Evolutionary conservation across 2,329 filamentous ascomycete genomes (phyloP), one percentile per base, ranked within the genome.

Genomic region (Ramichloridium luteum): DNA sequence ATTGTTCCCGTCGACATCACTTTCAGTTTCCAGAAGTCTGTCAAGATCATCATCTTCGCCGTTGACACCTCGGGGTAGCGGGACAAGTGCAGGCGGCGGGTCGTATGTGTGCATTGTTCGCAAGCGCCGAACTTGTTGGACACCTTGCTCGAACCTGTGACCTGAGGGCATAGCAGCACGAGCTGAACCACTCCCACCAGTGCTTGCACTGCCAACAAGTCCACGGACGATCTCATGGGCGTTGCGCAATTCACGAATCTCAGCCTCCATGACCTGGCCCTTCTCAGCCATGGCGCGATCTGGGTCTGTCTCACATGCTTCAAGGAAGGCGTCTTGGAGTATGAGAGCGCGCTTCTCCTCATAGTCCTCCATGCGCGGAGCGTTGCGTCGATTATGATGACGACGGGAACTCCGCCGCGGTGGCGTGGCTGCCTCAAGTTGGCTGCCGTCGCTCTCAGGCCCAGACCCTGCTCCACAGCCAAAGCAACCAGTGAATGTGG

Each of bases 271-370:
- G 11, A 56, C 48, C 22, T 53, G 45, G 27, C 50, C 49, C 28
- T 49, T 50, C 26, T 60, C 56, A 29, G 65, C 63, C 3, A 62
- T 51, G n/a, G 62, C 47, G 15, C 45, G 49, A 30, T 69, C 62
- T 8, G 20, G 8, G 8, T n/a, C n/a, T n/a, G 8, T 8, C 20
- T 23, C 20, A n/a, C n/a, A n/a, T 31, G 65, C 42, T 30, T 51
- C 50, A 6, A 50, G 35, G 28, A 50, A 50, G 6, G 53, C 52
- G 13, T 53, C 53, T 33, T 60, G 55, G 3, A 61, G 47, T 26
- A 68, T 63, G 26, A 67, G 51, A 3, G 58, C 55, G 16, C 60
- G 56, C 48, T 70, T 70, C 46, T 72, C 67, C 35, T 70, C 65
- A 42, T 68, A 64, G 37, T 66, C 57, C 48, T 54, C 30, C 44